These are phyloP conservation scores for Candida ficus DNA, from an alignment of 805 yeast genomes.

Conservation along the genomic window DNA sequence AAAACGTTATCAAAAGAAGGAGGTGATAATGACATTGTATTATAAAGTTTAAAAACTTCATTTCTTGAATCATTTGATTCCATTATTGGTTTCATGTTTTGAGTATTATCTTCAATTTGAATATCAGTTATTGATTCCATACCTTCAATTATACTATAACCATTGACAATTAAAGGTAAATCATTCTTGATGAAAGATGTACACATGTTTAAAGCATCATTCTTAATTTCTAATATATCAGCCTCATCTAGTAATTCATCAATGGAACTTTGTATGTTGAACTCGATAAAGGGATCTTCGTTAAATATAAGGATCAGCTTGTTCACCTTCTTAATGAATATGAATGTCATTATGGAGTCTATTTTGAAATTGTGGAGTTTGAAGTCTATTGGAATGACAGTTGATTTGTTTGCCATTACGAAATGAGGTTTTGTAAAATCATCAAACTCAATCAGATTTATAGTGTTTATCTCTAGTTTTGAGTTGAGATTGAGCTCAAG, in stretches of 20 bases:
- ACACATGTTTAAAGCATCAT: constrained; percentile 18
- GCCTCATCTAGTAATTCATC: constrained; percentile 25
- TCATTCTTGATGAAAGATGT: constrained; percentile 19
- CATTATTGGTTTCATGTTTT: neutral
- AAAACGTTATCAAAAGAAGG: constrained; percentile 13
- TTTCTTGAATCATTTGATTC: neutral
- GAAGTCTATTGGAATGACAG: constrained; percentile 24
- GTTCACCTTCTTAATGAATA: constrained; percentile 15
- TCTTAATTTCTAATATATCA: constrained; percentile 16
- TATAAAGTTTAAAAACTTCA: constrained; percentile 7
- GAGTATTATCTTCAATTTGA: constrained; percentile 7
- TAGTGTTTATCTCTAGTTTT: constrained; percentile 21
- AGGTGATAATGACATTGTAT: constrained; percentile 20
- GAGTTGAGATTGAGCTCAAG: constrained; percentile 17
- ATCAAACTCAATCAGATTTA: constrained; percentile 23
- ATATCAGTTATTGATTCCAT: constrained; percentile 5
- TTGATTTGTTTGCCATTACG: constrained; percentile 20
- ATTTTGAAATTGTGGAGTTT: constrained; percentile 14
- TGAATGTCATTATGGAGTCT: constrained; percentile 20
- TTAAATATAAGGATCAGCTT: constrained; percentile 22
- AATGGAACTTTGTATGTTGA: constrained; percentile 21
- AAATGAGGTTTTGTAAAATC: constrained; percentile 23
- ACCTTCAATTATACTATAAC: constrained; percentile 12
- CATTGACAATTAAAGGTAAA: constrained; percentile 18
- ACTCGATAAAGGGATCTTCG: constrained; percentile 21